A percentile compares a stretch with the other conserved stretches of the same genome.
Evolutionary conservation across 2,329 filamentous ascomycete species (phyloP).

Genomic region (Exophiala sp.): DNA sequence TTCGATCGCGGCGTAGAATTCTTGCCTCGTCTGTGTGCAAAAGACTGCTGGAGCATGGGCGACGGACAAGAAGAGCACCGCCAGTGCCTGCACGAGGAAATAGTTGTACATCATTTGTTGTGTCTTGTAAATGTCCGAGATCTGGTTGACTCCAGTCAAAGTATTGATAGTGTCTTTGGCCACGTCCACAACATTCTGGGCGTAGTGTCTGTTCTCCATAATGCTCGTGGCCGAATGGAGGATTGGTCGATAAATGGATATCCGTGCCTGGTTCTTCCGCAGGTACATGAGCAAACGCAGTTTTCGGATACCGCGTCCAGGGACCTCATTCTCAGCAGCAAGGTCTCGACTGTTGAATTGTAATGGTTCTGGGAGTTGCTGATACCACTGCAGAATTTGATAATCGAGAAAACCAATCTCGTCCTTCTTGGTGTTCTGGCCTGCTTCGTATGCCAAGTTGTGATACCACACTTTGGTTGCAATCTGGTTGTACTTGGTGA

Average conservation of each 20-base stretch:
- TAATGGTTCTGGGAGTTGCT: conserved; percentile 62
- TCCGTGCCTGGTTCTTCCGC: conserved; percentile 84
- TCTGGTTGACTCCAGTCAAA: conserved; percentile 59
- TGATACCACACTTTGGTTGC: conserved; percentile 84
- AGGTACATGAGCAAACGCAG: conserved; percentile 81
- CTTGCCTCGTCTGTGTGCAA: conserved; percentile 58
- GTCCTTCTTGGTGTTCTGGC: conserved; percentile 63
- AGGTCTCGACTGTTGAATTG: conserved; percentile 53
- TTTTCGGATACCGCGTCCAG: conserved; percentile 59
- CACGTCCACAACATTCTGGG: conserved; percentile 64
- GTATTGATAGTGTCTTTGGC: conserved; percentile 64
- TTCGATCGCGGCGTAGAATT: conserved; percentile 65
- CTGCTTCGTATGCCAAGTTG: conserved; percentile 66
- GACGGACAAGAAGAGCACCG: conserved; percentile 62
- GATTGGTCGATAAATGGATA: conserved; percentile 82
- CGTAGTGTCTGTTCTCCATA: conserved; percentile 68
- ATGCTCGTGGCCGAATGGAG: conserved; percentile 82
- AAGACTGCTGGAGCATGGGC: conserved; percentile 62
- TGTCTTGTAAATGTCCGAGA: conserved; percentile 60
- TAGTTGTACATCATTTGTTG: conserved; percentile 66
- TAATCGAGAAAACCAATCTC: conserved; percentile 79
- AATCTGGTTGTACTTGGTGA: conserved; percentile 80
- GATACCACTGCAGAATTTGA: conserved; percentile 84
- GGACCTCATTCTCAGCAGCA: conserved; percentile 47
- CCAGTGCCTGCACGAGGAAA: conserved; percentile 62